phyloP scores from a whole-genome alignment of 2,329 filamentous ascomycete genomes.

The Talaromyces sp. region DNA sequence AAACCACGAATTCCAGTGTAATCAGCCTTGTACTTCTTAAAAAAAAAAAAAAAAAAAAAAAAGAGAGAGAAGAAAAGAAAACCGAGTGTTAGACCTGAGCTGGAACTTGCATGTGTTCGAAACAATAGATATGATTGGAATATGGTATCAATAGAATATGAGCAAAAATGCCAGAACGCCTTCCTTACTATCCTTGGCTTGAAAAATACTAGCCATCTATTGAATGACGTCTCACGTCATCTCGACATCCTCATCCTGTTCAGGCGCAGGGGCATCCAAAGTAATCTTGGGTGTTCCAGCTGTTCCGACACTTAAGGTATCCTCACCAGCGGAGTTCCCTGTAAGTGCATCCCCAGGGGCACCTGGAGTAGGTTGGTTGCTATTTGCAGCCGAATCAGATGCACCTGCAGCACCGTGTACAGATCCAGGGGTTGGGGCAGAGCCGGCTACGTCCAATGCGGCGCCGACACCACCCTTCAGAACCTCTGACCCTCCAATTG shows the following conservation, averaged over 20 bases:
- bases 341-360: slow-evolving; percentile 12
- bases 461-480: slow-evolving; percentile 36
- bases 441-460: slow-evolving; percentile 30
- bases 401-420: slow-evolving; percentile 10
- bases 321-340: slow-evolving; percentile 23
- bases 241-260: slow-evolving; percentile 33
- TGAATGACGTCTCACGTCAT: slow-evolving; percentile 25
- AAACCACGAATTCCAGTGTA: neutral
- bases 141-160: slow-evolving; percentile 20
- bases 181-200: neutral
- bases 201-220: neutral
- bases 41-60: too few relatives aligned
- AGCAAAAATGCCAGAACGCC: slow-evolving; percentile 10
- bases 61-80: too few relatives aligned
- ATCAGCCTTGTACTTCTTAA: neutral
- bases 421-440: slow-evolving; percentile 14
- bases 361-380: slow-evolving; percentile 21
- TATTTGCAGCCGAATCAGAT: slow-evolving; percentile 26
- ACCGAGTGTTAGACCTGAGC: too few relatives aligned
- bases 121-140: neutral
- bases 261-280: slow-evolving; percentile 16
- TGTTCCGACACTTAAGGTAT: slow-evolving; percentile 27
- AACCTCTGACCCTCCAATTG: slow-evolving; percentile 36
- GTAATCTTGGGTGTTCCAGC: slow-evolving; percentile 25
- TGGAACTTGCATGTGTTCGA: too few relatives aligned